Percentiles rank a stretch among this genome's conserved stretches.
These are phyloP conservation scores for Aquanectria penicillioides DNA, from an alignment of 2,329 filamentous ascomycete species.

Conservation along the genomic window DNA sequence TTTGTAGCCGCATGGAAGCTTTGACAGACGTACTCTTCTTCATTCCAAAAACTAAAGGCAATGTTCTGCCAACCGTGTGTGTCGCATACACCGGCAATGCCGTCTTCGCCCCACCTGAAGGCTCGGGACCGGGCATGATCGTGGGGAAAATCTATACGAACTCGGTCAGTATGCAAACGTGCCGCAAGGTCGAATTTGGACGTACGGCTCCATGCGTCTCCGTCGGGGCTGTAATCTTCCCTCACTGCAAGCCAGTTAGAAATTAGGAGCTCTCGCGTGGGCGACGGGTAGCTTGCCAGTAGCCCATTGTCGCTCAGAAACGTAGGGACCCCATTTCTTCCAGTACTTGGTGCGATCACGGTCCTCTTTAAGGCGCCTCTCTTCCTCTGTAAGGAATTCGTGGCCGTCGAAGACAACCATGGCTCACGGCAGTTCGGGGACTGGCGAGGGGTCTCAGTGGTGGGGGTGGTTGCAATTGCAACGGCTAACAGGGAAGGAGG, in stretches of 20 bases:
- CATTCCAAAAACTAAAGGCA: conserved; percentile 97
- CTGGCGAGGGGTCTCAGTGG: background rate
- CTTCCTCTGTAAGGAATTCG: conserved; percentile 89
- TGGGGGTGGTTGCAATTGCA: conserved; percentile 26
- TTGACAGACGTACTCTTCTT: conserved; percentile 76
- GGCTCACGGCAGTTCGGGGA: conserved; percentile 18
- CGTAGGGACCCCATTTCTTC: conserved; percentile 98
- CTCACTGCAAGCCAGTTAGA: conserved; percentile 63
- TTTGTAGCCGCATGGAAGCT: background rate
- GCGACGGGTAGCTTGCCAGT: conserved; percentile 69
- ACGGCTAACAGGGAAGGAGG: background rate
- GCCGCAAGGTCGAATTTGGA: conserved; percentile 38
- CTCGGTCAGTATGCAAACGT: conserved; percentile 27
- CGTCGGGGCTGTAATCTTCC: conserved; percentile 90
- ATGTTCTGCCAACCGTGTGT: conserved; percentile 92
- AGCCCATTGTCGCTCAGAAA: conserved; percentile 94
- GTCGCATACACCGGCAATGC: conserved; percentile 93
- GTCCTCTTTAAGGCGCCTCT: conserved; percentile 89
- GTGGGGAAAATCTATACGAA: conserved; percentile 82
- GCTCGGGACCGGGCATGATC: conserved; percentile 89
- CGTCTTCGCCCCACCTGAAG: conserved; percentile 96
- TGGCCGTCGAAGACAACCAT: conserved; percentile 94
- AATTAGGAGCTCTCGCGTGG: conserved; percentile 20
- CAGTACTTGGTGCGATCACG: conserved; percentile 87
- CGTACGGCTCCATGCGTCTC: conserved; percentile 96